These are phyloP conservation scores for Fraxinus baroniana DNA, from an alignment of 305 asterid species.

Conservation along the genomic window DNA sequence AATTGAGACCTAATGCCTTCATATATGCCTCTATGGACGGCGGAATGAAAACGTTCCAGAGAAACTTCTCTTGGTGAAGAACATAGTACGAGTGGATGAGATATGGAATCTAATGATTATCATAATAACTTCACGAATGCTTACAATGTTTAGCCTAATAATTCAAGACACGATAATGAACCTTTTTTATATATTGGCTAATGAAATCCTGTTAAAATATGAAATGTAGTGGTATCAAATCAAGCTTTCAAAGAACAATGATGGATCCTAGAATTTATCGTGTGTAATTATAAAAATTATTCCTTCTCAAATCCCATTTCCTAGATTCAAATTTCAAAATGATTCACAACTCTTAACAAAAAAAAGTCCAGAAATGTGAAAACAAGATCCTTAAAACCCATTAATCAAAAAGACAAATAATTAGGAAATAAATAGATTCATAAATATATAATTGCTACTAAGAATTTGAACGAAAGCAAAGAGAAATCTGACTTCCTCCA, in stretches of 20 bases:
- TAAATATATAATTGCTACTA: background rate
- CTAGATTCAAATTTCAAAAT: background rate
- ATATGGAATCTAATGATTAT: background rate
- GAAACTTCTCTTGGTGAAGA: background rate
- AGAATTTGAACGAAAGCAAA: background rate
- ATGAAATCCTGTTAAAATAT: background rate
- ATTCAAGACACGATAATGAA: background rate
- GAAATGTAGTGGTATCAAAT: background rate
- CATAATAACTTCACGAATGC: background rate
- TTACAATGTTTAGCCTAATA: background rate
- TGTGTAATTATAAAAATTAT: background rate
- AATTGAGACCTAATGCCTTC: background rate
- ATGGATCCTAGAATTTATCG: background rate
- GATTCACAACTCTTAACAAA: background rate
- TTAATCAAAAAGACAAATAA: background rate
- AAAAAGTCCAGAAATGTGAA: background rate
- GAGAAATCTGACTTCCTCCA: background rate
- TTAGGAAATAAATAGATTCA: background rate
- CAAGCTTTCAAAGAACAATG: background rate
- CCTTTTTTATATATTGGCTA: background rate
- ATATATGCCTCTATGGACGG: background rate
- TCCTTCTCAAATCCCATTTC: background rate
- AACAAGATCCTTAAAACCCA: background rate
- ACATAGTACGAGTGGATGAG: background rate
- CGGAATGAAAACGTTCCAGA: background rate